These are phyloP conservation scores for Ensete ventricosum DNA, from an alignment of 176 grass and related monocot genomes.

Conservation along the genomic window DNA sequence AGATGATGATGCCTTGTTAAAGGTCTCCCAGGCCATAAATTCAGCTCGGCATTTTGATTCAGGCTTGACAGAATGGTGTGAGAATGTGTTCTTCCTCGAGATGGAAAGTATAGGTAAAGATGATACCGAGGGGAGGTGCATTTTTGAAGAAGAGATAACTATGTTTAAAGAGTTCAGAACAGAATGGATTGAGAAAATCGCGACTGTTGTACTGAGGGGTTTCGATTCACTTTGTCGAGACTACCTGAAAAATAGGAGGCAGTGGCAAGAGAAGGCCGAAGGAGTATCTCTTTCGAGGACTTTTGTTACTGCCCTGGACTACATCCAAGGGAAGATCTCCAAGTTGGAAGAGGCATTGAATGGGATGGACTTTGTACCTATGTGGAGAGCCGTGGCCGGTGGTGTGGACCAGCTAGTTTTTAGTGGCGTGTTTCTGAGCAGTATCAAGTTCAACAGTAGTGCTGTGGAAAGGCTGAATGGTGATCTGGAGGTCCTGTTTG, in stretches of 20 bases:
- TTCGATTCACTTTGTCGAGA: constrained; percentile 63
- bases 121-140: constrained; percentile 16
- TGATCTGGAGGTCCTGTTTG: constrained; percentile 51
- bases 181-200: constrained; percentile 80
- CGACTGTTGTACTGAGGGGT: constrained; percentile 66
- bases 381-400: constrained; percentile 56
- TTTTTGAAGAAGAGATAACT: constrained; percentile 64
- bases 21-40: constrained; percentile 74
- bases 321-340: constrained; percentile 61
- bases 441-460: constrained; percentile 38
- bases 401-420: constrained; percentile 66
- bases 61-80: constrained; percentile 69
- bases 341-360: constrained; percentile 60
- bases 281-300: constrained; percentile 40
- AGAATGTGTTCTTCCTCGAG: constrained; percentile 87
- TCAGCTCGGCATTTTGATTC: constrained; percentile 49
- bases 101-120: constrained; percentile 49
- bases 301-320: constrained; percentile 53
- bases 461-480: constrained; percentile 53
- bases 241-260: constrained; percentile 76
- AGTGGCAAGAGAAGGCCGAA: constrained; percentile 70
- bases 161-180: constrained; percentile 47
- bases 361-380: constrained; percentile 49
- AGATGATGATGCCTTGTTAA: constrained; percentile 66
- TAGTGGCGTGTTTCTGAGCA: constrained; percentile 42